Evolutionary conservation across 1,284 basidiomycete genomes (phyloP), one percentile per base, ranked within the genome.

Genomic region (Moniliella sp.): DNA sequence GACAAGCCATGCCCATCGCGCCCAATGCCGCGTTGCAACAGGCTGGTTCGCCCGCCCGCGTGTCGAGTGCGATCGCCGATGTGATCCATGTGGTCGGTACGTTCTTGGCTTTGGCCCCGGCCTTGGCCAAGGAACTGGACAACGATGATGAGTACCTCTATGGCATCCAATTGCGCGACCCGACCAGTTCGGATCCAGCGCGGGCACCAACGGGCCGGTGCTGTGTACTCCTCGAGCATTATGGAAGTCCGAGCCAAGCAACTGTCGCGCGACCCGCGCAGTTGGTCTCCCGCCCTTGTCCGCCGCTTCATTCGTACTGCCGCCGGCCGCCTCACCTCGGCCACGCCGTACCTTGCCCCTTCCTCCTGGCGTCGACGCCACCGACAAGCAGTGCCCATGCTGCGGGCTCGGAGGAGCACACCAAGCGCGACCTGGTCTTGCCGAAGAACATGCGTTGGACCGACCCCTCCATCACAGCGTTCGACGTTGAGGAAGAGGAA

Each of bases 281-380:
- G 79, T 13, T 94, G 93, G 64, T 88, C 82, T 27, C 91, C 93
- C 61, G 83, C 84, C 10, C 88, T 94, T 48, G 70, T 97, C 17
- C 80, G 84, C 43, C 78, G 84, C 23, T 94, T 88, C 63, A 77
- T 97, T 32, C 76, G 81, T 40, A 88, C 94, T 54, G 86, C 81
- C 52, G 75, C 94, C 3, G 73, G 78, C 46, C 75, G 88, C 30
- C 83, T 88, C 40, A 69, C 83, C 9, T 77, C 21, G 21, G n/a
- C n/a, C 21, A n/a, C n/a, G n/a, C n/a, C n/a, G n/a, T n/a, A n/a
- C n/a, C n/a, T n/a, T n/a, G n/a, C n/a, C n/a, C n/a, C n/a, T n/a
- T n/a, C n/a, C n/a, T n/a, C n/a, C n/a, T n/a, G n/a, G n/a, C n/a
- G n/a, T n/a, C n/a, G n/a, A n/a, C n/a, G n/a, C n/a, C n/a, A n/a